These are phyloP conservation scores for Gnetum montanum DNA, from an alignment of 75 land plant genomes.

Conservation along the genomic window DNA sequence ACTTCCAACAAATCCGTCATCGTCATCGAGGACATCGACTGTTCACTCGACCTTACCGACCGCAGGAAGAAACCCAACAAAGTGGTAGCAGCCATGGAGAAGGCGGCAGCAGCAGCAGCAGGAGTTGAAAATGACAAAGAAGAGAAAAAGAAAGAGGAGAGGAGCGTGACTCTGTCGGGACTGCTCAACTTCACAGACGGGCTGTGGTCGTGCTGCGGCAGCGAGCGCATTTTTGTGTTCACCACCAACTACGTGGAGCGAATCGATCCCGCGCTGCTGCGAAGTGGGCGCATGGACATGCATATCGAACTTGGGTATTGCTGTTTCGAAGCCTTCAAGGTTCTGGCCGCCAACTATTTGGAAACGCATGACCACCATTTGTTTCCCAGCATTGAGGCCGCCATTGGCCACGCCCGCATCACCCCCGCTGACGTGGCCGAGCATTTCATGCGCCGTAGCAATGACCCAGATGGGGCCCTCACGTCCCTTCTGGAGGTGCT, in stretches of 20 bases:
- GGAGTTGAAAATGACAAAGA: background rate
- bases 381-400: slow-evolving; percentile 25
- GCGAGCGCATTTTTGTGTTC: slow-evolving; percentile 31
- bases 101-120: background rate
- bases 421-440: too few species aligned
- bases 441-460: too few species aligned
- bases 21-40: slow-evolving; percentile 72
- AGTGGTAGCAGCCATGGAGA: background rate
- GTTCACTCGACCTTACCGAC: slow-evolving; percentile 37
- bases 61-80: slow-evolving; percentile 12
- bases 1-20: slow-evolving; percentile 42
- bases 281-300: slow-evolving; percentile 32
- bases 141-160: slow-evolving; percentile 7
- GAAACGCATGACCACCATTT: slow-evolving; percentile 9
- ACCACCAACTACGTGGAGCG: slow-evolving; percentile 27
- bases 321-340: slow-evolving; percentile 15
- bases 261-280: slow-evolving; percentile 24
- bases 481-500: slow-evolving; percentile 1
- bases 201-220: slow-evolving; percentile 30
- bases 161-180: slow-evolving; percentile 26
- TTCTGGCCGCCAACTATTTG: slow-evolving; percentile 21
- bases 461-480: too few species aligned
- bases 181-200: slow-evolving; percentile 33
- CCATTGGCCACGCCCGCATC: too few species aligned
- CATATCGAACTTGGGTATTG: slow-evolving; percentile 22